Base-by-base conservation (phyloP, 2,329 filamentous ascomycete genomes). In the Aureobasidium lini region DNA sequence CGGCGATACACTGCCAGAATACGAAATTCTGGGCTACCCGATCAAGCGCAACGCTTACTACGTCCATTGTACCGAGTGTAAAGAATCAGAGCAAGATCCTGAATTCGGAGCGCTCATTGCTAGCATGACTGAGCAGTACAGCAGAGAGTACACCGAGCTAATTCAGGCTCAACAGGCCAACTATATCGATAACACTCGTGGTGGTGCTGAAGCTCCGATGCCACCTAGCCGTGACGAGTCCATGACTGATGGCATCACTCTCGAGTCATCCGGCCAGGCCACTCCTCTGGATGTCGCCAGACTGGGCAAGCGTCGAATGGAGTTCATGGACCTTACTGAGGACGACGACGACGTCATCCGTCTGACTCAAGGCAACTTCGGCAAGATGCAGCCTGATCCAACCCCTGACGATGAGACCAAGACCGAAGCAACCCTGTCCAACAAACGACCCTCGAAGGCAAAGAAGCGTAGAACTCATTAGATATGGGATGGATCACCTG, bases 1-100 rank as follows among this genome's bases (percentile, higher is more conserved):
- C 11, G 81, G 79, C 9, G 76, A 80, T 28, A 77, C 75, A 13
- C 68, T 84, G 0, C 73, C 76, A 1, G 81, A 84, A 64, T 81
- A 79, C 56, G 76, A 82, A 59, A 63, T 79, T n/a, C 69, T 82
- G 1, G 75, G 73, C 0, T 81, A 79, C 59, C 67, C 66, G 0
- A 68, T 72, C 3, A 69, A 71, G 2, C 61, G 65, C 0, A 75
- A 78, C 31, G 79, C 77, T 0, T 84, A 78, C 68, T 84, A 78
- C 63, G 72, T 84, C 58, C 74, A 78, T 42, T 84, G 81, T 62
- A 70, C 72, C 0, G 62, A 64, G 11, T 84, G 81, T 61, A 65
- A 69, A 1, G 67, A 71, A n/a, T 64, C 71, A 16, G 74, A 75
- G 60, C 60, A 65, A 13, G 64, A 72, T 58, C 66, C 66, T 0